These are phyloP conservation scores for Afroboletus lepidellus DNA, from an alignment of 1,284 basidiomycete genomes.

Conservation along the genomic window DNA sequence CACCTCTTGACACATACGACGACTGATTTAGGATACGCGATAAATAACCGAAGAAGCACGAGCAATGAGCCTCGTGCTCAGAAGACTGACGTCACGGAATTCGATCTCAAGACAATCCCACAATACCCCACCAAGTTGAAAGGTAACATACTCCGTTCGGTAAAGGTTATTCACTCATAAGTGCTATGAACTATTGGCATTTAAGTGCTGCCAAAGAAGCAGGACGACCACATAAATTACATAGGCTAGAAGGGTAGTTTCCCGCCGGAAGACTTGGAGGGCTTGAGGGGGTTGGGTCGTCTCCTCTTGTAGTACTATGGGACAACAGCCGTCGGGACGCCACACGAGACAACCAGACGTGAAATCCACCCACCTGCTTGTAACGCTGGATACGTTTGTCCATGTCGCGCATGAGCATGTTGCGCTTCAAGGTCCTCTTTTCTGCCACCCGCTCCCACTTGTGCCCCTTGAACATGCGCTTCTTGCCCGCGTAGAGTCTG, in stretches of 20 bases:
- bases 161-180: too few species aligned
- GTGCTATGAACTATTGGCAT: background rate
- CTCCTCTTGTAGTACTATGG: slow-evolving; percentile 51
- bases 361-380: slow-evolving; percentile 51
- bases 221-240: too few species aligned
- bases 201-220: background rate
- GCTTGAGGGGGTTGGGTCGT: slow-evolving; percentile 54
- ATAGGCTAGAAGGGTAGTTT: slow-evolving; percentile 53
- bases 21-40: too few species aligned
- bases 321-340: slow-evolving; percentile 4
- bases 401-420: slow-evolving; percentile 67
- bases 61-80: too few species aligned
- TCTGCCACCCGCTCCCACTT: slow-evolving; percentile 66
- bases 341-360: background rate
- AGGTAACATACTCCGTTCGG: too few species aligned
- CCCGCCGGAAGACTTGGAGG: slow-evolving; percentile 40
- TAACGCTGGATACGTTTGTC: slow-evolving; percentile 56
- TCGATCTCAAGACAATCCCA: too few species aligned
- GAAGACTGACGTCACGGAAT: too few species aligned
- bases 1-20: too few species aligned
- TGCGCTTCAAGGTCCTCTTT: slow-evolving; percentile 44
- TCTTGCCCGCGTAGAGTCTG: slow-evolving; percentile 67
- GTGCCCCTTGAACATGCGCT: slow-evolving; percentile 85
- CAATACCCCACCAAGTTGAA: too few species aligned
- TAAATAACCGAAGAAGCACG: too few species aligned